A percentile compares a stretch with the other conserved stretches of the same genome.
Evolutionary conservation across 805 yeast species (phyloP).

Genomic region (Candida incommunis): DNA sequence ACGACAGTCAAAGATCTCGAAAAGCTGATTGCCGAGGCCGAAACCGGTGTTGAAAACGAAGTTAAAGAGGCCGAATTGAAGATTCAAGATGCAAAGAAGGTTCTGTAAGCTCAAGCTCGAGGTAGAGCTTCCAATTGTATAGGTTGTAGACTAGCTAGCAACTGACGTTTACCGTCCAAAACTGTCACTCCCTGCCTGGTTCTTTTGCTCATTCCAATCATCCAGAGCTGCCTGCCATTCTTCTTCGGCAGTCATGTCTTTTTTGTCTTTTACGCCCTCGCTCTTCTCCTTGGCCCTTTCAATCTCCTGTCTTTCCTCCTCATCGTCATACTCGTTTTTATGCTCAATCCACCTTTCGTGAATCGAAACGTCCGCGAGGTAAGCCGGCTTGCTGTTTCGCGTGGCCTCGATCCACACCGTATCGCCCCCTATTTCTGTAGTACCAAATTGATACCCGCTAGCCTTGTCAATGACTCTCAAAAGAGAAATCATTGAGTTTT

Average conservation of each 20-base stretch:
- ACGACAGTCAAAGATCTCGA: constrained; percentile 27
- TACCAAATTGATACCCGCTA: constrained; percentile 85
- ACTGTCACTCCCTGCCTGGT: background rate
- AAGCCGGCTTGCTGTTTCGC: constrained; percentile 46
- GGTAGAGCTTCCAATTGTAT: too few relatives aligned
- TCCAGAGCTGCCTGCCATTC: constrained; percentile 57
- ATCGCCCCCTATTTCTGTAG: constrained; percentile 94
- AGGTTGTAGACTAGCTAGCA: too few relatives aligned
- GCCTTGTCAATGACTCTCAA: constrained; percentile 75
- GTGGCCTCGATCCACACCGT: constrained; percentile 95
- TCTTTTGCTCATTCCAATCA: constrained; percentile 45
- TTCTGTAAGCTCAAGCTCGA: background rate
- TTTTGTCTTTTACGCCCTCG: constrained; percentile 26
- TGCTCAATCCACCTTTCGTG: constrained; percentile 94
- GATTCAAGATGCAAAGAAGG: constrained; percentile 8
- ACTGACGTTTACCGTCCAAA: background rate
- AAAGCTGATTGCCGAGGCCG: constrained; percentile 9
- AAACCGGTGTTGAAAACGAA: constrained; percentile 12
- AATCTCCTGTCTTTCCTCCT: constrained; percentile 27
- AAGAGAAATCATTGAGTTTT: constrained; percentile 76
- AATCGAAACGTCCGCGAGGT: constrained; percentile 37
- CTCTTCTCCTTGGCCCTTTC: constrained; percentile 44
- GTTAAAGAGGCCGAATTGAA: constrained; percentile 10
- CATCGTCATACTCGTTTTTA: constrained; percentile 62
- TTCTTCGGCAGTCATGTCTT: constrained; percentile 40